Evolutionary conservation across 1,139 yeast genomes (phyloP), one percentile per base, ranked within the genome.

Genomic region (Saccharomyces hybrid): DNA sequence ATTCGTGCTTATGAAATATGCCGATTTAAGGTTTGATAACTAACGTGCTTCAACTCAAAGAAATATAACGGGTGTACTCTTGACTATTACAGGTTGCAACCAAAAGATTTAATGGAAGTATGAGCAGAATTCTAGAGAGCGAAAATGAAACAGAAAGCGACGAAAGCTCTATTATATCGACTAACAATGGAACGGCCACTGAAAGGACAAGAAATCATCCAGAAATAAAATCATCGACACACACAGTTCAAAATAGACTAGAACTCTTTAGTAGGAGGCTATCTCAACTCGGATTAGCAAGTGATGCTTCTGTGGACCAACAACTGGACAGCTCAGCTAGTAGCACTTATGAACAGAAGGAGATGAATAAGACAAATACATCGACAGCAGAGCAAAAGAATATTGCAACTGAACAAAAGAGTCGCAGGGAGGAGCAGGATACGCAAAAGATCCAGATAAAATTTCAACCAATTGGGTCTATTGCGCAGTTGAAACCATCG

Each of bases 381-480:
- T 20, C 23, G 23, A 20, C 23, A 20, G 23, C 4, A 20, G 23
- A 20, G 23, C 23, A 3, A 20, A 20, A 20, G 2, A 20, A 3
- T 20, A 3, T 20, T 20, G 23, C 23, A 20, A 25, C 26, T 2
- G 25, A 27, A 52, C 50, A 34, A 34, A 27, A 27, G 8, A 28
- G 25, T 4, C 20, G 1, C 25, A 28, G 3, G 2, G 26, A 49
- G 3, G 31, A 27, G 20, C 16, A 20, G 6, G 46, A 32, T 20
- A 53, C 51, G 16, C 46, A 49, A n/a, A 66, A 66, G 50, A 53
- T 68, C 3, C 62, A 60, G 26, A 62, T 68, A 9, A 62, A 59
- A 49, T 67, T 68, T 47, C 68, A 64, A 29, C 64, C 71, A 5
- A 68, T 68, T 41, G 72, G 71, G 0, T 61, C 69, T 7, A 57